Evolutionary conservation across 2,329 filamentous ascomycete genomes (phyloP), one percentile per base, ranked within the genome.

Genomic region (Rutstroemia sydowiana): DNA sequence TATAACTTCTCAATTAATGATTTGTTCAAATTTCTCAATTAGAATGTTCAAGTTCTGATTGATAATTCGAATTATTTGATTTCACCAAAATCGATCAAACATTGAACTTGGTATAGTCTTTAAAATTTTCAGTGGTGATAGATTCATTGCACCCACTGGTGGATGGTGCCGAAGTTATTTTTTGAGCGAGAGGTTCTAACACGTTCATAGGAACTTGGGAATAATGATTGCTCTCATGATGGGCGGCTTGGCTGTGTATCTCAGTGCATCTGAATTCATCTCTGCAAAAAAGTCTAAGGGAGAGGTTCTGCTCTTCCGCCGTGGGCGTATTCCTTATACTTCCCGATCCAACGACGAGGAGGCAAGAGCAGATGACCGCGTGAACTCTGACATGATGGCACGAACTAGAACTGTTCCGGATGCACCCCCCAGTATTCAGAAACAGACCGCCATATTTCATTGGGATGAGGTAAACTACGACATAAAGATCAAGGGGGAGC

Each of bases 401-500:
- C 85, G 13, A 78, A 51, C 56, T 18, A 59, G 78, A 1, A 79
- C 78, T 61, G 84, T 84, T 55, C 80, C 56, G 13, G 59, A 61
- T 54, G 59, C 58, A 9, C 58, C 59, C 18, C 39, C 57, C n/a
- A 59, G 55, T 44, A 64, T 65, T 31, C 62, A 65, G 45, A 64
- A 63, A 32, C 64, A 85, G 45, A 74, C 74, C 0, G 70, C 80
- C 3, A 76, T 82, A 47, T 80, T 78, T 0, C 77, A 76, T 52
- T 70, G 71, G 55, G 66, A 76, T 70, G 34, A 70, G 39, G 69
- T 78, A n/a, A 20, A 45, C 21, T 78, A 78, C 55, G 74, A 83
- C 54, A 74, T 83, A 67, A 85, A 87, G 68, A 90, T 95, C 70
- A 95, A 95, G 73, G 75, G 75, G 13, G 81, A 92, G 61, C 71